A percentile compares a stretch with the other conserved stretches of the same genome.
phyloP scores from a whole-genome alignment of 495 filamentous ascomycete genomes.

The Aspergillus bridgeri region DNA sequence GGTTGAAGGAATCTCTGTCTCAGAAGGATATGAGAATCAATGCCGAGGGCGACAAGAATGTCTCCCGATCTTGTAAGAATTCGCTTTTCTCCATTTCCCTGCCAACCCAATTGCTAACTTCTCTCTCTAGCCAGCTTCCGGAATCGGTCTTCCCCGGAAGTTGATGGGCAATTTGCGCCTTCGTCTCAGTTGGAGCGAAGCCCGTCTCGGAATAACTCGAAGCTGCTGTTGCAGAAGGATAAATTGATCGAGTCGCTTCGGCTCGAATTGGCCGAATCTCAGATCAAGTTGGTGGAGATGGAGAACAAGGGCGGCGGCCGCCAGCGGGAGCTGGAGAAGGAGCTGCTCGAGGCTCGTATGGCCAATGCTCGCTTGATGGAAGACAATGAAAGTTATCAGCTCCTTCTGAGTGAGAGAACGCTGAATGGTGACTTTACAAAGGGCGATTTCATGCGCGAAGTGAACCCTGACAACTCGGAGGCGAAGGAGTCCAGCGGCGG shows the following conservation, averaged over 20 bases:
- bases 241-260: conserved; percentile 90
- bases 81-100: conserved; percentile 2
- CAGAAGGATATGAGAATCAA: conserved; percentile 60
- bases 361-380: conserved; percentile 95
- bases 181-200: conserved; percentile 74
- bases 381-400: conserved; percentile 96
- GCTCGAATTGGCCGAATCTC: conserved; percentile 87
- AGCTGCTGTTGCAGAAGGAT: conserved; percentile 88
- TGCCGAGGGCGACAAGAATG: conserved; percentile 59
- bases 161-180: conserved; percentile 82
- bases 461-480: conserved; percentile 31
- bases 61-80: conserved; percentile 69
- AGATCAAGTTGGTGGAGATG: conserved; percentile 92
- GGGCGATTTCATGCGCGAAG: conserved; percentile 70
- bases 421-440: conserved; percentile 90
- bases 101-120: conserved; percentile 24
- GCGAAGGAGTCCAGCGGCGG: conserved; percentile 36
- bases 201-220: conserved; percentile 81
- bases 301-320: conserved; percentile 87
- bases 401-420: conserved; percentile 88
- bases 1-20: conserved; percentile 80
- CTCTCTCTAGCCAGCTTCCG: conserved; percentile 51
- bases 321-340: conserved; percentile 80
- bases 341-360: conserved; percentile 85
- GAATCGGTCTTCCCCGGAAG: conserved; percentile 41